phyloP scores from a whole-genome alignment of 345 rosid species.

The Cardamine occulta region DNA sequence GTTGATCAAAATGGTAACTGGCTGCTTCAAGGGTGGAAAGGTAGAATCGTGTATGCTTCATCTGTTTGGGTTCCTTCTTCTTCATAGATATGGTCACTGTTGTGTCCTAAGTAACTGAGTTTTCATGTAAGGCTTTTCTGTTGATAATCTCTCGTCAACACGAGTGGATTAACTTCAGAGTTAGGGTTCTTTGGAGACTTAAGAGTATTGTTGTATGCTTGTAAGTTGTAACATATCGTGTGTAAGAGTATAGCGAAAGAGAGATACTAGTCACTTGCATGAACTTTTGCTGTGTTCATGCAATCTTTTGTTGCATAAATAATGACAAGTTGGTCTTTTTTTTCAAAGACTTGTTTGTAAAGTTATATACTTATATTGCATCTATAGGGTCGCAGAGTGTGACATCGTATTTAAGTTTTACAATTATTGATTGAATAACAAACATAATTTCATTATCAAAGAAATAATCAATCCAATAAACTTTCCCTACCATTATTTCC shows the following conservation, averaged over 20 bases:
- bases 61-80: conserved; percentile 65
- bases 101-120: conserved; percentile 8
- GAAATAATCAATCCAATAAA: not conserved
- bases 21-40: conserved; percentile 91
- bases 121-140: conserved; percentile 26
- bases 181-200: conserved; percentile 31
- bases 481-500: not conserved
- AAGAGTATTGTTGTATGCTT: conserved; percentile 17
- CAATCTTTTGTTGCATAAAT: conserved; percentile 35
- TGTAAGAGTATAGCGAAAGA: conserved; percentile 25
- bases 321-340: conserved; percentile 6
- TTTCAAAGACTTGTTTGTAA: not conserved
- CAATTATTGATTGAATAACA: not conserved
- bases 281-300: conserved; percentile 13
- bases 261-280: conserved; percentile 17
- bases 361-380: conserved; percentile 4
- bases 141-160: conserved; percentile 16
- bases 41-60: conserved; percentile 67
- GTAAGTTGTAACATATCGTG: conserved; percentile 32
- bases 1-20: conserved; percentile 60
- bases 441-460: conserved; percentile 1
- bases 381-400: not conserved
- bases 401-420: not conserved
- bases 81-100: conserved; percentile 34
- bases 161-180: conserved; percentile 21